Percentiles rank a stretch among this genome's conserved stretches.
Evolutionary conservation across 257 asterid species (phyloP).

Genomic region (Fraxinus cuspidata): DNA sequence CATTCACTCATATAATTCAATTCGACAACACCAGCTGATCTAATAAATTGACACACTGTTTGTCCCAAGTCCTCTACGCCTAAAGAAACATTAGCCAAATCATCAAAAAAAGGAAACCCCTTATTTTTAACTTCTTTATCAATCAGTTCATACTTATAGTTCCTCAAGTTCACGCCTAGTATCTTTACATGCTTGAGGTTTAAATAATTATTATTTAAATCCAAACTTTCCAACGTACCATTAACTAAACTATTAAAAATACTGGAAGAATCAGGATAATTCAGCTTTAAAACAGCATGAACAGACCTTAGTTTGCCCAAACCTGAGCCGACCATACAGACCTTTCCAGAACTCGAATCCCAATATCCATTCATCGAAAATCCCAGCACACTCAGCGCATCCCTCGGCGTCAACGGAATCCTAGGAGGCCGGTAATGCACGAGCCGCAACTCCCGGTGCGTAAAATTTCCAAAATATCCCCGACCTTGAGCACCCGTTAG

Average conservation of each 20-base stretch:
- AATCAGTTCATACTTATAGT: constrained; percentile 70
- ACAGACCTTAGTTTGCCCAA: constrained; percentile 32
- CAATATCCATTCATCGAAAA: constrained; percentile 64
- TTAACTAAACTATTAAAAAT: constrained; percentile 67
- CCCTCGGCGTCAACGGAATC: constrained; percentile 46
- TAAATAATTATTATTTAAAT: constrained; percentile 26
- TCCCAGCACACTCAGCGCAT: constrained; percentile 21
- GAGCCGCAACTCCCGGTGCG: constrained; percentile 65
- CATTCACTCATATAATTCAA: constrained; percentile 61
- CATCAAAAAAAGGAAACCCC: constrained; percentile 48
- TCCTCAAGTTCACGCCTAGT: constrained; percentile 66
- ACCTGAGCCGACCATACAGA: constrained; percentile 86
- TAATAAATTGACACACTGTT: constrained; percentile 39
- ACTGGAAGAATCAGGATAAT: constrained; percentile 63
- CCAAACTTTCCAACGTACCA: constrained; percentile 58
- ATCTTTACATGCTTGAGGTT: constrained; percentile 37
- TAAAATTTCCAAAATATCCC: constrained; percentile 35
- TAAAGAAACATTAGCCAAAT: constrained; percentile 46
- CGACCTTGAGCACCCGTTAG: constrained; percentile 18
- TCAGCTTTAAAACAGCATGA: constrained; percentile 70
- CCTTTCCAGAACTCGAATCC: constrained; percentile 73
- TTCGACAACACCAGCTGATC: constrained; percentile 42
- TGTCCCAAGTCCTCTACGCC: constrained; percentile 41
- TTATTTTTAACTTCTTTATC: constrained; percentile 47
- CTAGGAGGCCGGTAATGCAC: constrained; percentile 68